Percentiles rank a stretch among this genome's conserved stretches.
phyloP scores from a whole-genome alignment of 177 flowering plant species.

The Vitis hybrid region DNA sequence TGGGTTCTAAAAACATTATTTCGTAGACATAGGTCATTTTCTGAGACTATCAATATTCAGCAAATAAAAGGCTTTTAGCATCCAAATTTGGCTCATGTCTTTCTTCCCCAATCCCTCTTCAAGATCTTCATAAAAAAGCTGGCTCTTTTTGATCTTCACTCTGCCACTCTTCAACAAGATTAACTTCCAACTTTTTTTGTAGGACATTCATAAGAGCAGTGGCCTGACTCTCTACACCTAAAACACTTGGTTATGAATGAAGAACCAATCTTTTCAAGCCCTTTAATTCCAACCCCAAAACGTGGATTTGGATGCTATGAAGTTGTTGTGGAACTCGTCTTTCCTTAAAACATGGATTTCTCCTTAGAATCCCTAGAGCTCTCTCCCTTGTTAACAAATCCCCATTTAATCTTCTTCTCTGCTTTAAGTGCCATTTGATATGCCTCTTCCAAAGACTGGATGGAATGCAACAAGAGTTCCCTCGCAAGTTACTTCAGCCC shows the following conservation, averaged over 20 bases:
- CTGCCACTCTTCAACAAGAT: background rate
- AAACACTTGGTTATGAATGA: background rate
- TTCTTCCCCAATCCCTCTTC: background rate
- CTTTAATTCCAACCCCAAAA: background rate
- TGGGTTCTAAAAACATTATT: background rate
- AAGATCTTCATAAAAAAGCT: background rate
- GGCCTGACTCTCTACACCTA: background rate
- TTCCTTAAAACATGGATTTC: background rate
- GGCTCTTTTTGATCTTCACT: background rate
- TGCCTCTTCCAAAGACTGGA: background rate
- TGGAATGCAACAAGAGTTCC: background rate
- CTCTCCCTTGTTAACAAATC: background rate
- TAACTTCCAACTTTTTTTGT: background rate
- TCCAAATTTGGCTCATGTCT: background rate
- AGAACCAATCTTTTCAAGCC: background rate
- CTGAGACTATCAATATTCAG: background rate
- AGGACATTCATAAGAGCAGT: slow-evolving; percentile 2
- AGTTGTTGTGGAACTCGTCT: background rate
- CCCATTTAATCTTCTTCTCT: background rate
- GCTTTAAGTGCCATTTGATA: background rate
- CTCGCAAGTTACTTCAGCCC: background rate
- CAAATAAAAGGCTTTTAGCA: background rate
- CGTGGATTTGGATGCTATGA: background rate
- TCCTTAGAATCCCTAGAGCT: background rate
- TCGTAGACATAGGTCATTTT: background rate